These are phyloP conservation scores for Cercophora sp. DNA, from an alignment of 495 filamentous ascomycete genomes.

Conservation along the genomic window DNA sequence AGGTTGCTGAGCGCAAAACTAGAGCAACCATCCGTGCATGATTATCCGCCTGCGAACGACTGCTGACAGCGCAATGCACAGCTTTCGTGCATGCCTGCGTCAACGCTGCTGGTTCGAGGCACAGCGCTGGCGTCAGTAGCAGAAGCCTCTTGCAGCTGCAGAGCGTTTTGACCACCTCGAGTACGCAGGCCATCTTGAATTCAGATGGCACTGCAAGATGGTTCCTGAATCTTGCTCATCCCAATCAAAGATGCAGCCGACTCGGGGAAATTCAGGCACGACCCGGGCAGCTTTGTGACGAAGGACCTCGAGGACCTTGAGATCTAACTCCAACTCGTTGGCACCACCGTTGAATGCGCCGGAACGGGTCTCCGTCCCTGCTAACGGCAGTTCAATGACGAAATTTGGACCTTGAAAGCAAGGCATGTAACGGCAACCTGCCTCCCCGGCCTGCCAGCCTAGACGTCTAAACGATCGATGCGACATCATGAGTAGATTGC, in stretches of 20 bases:
- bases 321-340: neutral
- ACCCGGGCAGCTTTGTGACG: constrained; percentile 6
- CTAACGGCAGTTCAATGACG: too few relatives aligned
- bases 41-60: constrained; percentile 15
- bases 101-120: constrained; percentile 12
- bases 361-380: too few relatives aligned
- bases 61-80: too few relatives aligned
- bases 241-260: constrained; percentile 15
- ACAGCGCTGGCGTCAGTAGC: constrained; percentile 6
- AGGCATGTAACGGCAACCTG: too few relatives aligned
- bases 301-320: constrained; percentile 16
- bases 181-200: constrained; percentile 7
- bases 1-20: too few relatives aligned
- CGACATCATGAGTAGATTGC: too few relatives aligned
- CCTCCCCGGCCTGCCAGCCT: too few relatives aligned
- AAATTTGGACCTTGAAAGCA: too few relatives aligned
- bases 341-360: too few relatives aligned
- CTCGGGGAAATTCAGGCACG: constrained; percentile 14
- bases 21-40: neutral
- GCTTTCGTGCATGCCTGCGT: too few relatives aligned
- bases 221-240: constrained; percentile 11
- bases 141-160: too few relatives aligned
- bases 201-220: constrained; percentile 4
- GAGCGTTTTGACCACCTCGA: constrained; percentile 3
- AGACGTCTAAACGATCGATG: too few relatives aligned